Conservation (phyloP, 2,329 filamentous ascomycete species). For the Nothopassalora personata region DNA sequence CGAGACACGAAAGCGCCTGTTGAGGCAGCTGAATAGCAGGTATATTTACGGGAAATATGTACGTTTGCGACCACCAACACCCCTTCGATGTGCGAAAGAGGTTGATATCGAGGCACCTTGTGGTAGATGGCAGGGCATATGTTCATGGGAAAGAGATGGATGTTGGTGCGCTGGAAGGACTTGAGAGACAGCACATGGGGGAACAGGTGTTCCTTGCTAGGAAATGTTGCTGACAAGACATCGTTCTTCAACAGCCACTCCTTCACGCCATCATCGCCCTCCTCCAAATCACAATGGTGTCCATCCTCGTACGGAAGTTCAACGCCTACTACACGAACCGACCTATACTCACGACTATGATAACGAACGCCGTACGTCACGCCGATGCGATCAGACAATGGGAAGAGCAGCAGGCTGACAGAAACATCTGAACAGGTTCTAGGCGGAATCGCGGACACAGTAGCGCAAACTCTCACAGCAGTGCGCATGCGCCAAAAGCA, state of each 20-base stretch:
- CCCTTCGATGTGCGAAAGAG: background rate
- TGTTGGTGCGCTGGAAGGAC: background rate
- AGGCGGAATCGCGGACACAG: slow-evolving; percentile 91
- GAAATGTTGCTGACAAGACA: background rate
- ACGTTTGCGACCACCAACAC: slow-evolving; percentile 37
- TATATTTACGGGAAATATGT: slow-evolving; percentile 71
- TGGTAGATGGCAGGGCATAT: background rate
- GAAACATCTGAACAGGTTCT: slow-evolving; percentile 54
- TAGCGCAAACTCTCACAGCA: slow-evolving; percentile 86
- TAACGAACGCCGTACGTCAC: slow-evolving; percentile 77
- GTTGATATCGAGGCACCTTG: background rate
- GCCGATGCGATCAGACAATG: background rate
- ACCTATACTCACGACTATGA: slow-evolving; percentile 98
- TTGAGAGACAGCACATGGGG: background rate
- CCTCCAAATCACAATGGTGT: slow-evolving; percentile 81
- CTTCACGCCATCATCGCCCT: slow-evolving; percentile 79
- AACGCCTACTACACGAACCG: slow-evolving; percentile 90
- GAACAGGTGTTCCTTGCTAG: background rate
- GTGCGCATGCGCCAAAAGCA: slow-evolving; percentile 56
- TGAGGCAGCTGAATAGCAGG: slow-evolving; percentile 63
- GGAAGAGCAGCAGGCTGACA: background rate
- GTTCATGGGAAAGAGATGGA: background rate
- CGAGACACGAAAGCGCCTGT: slow-evolving; percentile 48
- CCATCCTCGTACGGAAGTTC: slow-evolving; percentile 77
- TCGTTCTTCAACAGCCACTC: slow-evolving; percentile 60